Evolutionary conservation across 306 rosid species (phyloP).

Genomic region (Prunus mongolica): DNA sequence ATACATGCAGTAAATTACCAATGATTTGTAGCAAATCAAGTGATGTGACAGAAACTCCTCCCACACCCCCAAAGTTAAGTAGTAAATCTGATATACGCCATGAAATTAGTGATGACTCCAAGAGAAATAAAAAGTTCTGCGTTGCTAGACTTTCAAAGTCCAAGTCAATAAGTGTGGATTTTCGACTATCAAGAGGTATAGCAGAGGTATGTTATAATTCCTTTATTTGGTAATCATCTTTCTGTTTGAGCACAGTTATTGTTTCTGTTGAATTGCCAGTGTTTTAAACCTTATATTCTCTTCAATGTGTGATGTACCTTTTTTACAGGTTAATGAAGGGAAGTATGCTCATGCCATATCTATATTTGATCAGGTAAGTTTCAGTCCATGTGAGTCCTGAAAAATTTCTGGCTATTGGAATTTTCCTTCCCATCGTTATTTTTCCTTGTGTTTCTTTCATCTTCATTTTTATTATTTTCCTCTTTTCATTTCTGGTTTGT

Average conservation of each 20-base stretch:
- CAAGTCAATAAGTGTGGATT: slow-evolving; percentile 87
- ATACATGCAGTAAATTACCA: slow-evolving; percentile 53
- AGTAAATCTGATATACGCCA: slow-evolving; percentile 36
- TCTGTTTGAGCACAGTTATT: slow-evolving; percentile 10
- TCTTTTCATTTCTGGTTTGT: slow-evolving; percentile 7
- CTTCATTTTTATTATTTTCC: background rate
- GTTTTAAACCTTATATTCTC: background rate
- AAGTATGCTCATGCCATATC: slow-evolving; percentile 87
- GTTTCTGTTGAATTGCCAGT: slow-evolving; percentile 5
- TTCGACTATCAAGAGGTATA: slow-evolving; percentile 92
- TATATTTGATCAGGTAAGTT: slow-evolving; percentile 75
- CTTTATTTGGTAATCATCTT: background rate
- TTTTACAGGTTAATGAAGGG: slow-evolving; percentile 90
- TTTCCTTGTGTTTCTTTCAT: slow-evolving; percentile 14
- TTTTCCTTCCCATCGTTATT: background rate
- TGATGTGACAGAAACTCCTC: slow-evolving; percentile 41
- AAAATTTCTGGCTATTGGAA: background rate
- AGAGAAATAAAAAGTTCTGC: slow-evolving; percentile 66
- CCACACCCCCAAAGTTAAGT: slow-evolving; percentile 38
- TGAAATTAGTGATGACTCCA: slow-evolving; percentile 52
- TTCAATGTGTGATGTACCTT: slow-evolving; percentile 3
- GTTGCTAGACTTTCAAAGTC: slow-evolving; percentile 72
- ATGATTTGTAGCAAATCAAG: slow-evolving; percentile 40
- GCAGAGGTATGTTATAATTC: slow-evolving; percentile 65
- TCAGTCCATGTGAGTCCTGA: slow-evolving; percentile 17